phyloP scores from a whole-genome alignment of 2,329 filamentous ascomycete genomes.

The Trichoderma atrobrunneum region DNA sequence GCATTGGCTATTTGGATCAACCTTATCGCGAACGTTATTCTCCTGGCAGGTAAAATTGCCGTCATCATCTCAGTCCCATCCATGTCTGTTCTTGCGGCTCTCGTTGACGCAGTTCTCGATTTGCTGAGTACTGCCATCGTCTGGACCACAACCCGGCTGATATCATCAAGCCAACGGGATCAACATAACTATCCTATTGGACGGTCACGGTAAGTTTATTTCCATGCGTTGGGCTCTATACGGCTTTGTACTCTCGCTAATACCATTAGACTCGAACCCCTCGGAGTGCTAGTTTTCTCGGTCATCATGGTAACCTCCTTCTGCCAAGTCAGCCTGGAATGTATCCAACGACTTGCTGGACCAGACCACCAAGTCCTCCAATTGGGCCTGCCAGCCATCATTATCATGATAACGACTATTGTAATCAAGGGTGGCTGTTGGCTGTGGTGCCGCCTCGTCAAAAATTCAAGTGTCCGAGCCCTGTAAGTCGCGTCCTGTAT shows the following conservation, averaged over 20 bases:
- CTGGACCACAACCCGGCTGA: slow-evolving; percentile 72
- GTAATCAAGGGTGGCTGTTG: slow-evolving; percentile 79
- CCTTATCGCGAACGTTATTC: slow-evolving; percentile 70
- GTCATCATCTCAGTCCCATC: slow-evolving; percentile 77
- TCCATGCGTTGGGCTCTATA: background rate
- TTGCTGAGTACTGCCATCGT: slow-evolving; percentile 80
- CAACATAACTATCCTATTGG: slow-evolving; percentile 78
- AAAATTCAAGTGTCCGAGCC: slow-evolving; percentile 81
- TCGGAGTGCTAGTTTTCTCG: slow-evolving; percentile 78
- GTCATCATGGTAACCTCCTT: slow-evolving; percentile 86
- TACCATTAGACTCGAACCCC: slow-evolving; percentile 63
- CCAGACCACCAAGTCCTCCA: slow-evolving; percentile 67
- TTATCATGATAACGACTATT: slow-evolving; percentile 79
- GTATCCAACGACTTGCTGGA: slow-evolving; percentile 60
- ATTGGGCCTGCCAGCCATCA: slow-evolving; percentile 68
- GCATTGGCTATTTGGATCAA: slow-evolving; percentile 88
- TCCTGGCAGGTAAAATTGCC: slow-evolving; percentile 72
- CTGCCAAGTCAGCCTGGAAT: slow-evolving; percentile 72
- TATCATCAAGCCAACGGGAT: slow-evolving; percentile 62
- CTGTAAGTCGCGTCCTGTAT: slow-evolving; percentile 45
- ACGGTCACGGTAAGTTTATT: slow-evolving; percentile 49
- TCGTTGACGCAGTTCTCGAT: slow-evolving; percentile 77
- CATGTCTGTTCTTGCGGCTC: slow-evolving; percentile 74
- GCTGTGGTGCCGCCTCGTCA: slow-evolving; percentile 83
- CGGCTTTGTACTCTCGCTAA: background rate